A percentile compares a stretch with the other conserved stretches of the same genome.
These are phyloP conservation scores for Suillus paluster DNA, from an alignment of 768 basidiomycete species.

Conservation along the genomic window DNA sequence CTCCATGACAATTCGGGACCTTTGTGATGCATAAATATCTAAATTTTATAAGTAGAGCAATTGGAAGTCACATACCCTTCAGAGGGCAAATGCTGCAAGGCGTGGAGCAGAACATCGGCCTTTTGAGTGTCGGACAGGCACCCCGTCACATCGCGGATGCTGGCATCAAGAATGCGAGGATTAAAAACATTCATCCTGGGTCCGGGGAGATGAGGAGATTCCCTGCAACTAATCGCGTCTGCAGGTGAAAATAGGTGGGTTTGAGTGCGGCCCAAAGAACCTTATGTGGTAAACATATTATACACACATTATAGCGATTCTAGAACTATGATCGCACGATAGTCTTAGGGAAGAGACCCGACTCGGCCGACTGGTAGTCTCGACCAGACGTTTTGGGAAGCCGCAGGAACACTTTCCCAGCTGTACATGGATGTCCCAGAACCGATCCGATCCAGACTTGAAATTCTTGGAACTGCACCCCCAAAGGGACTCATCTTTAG, in stretches of 20 bases:
- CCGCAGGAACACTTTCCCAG: no score
- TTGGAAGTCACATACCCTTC: conserved; percentile 55
- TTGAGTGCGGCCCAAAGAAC: neutral
- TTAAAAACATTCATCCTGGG: conserved; percentile 69
- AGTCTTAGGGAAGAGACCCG: no score
- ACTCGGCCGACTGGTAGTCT: no score
- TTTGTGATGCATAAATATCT: conserved; percentile 9
- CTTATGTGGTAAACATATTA: neutral
- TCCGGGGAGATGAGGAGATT: neutral
- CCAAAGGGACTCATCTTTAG: no score
- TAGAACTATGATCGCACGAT: neutral
- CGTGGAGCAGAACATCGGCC: conserved; percentile 72
- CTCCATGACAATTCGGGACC: conserved; percentile 67
- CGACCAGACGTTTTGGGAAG: no score
- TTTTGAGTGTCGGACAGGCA: conserved; percentile 68
- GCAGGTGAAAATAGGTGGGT: neutral
- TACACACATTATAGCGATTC: neutral
- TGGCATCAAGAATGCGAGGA: conserved; percentile 76
- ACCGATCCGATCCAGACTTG: no score
- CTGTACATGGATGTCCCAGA: no score
- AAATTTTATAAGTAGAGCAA: conserved; percentile 7
- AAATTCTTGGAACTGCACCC: no score
- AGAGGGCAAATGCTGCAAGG: conserved; percentile 79
- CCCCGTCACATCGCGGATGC: conserved; percentile 67
- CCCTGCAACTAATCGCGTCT: neutral